Conservation (phyloP, 768 basidiomycete genomes). For the Termitomyces sp. region DNA sequence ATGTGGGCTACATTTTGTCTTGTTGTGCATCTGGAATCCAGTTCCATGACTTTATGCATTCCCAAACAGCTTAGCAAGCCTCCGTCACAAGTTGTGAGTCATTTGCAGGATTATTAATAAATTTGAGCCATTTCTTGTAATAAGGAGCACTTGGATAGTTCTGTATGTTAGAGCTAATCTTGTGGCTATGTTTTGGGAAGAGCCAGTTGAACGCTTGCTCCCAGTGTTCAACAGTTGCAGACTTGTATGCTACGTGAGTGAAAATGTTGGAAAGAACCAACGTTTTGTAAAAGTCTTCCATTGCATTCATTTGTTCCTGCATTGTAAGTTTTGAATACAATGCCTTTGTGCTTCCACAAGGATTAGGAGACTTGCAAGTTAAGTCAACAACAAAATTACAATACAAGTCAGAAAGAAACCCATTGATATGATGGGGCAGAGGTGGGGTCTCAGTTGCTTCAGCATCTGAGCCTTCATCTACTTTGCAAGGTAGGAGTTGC, state of each 20-base stretch:
- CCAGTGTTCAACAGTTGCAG: not conserved
- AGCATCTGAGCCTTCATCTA: not conserved
- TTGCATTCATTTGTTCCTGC: no score
- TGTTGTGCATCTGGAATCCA: not conserved
- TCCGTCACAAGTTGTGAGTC: not conserved
- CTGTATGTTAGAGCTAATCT: not conserved
- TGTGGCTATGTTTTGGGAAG: not conserved
- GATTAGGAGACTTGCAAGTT: not conserved
- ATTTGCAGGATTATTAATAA: not conserved
- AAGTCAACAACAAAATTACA: conserved; percentile 3
- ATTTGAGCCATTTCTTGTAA: not conserved
- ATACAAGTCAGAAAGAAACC: not conserved
- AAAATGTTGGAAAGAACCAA: not conserved
- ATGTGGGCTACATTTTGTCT: not conserved
- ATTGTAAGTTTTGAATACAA: conserved; percentile 8
- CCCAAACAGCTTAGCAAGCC: not conserved
- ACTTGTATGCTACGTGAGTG: not conserved
- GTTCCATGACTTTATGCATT: not conserved
- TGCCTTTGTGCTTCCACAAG: not conserved
- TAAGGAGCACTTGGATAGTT: not conserved
- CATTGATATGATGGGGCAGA: not conserved
- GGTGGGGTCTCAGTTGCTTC: not conserved
- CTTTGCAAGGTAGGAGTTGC: not conserved
- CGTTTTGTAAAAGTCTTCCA: no score
- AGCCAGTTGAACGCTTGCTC: not conserved